Evolutionary conservation across 257 asterid species (phyloP).

Genomic region (Gentiana dahurica): DNA sequence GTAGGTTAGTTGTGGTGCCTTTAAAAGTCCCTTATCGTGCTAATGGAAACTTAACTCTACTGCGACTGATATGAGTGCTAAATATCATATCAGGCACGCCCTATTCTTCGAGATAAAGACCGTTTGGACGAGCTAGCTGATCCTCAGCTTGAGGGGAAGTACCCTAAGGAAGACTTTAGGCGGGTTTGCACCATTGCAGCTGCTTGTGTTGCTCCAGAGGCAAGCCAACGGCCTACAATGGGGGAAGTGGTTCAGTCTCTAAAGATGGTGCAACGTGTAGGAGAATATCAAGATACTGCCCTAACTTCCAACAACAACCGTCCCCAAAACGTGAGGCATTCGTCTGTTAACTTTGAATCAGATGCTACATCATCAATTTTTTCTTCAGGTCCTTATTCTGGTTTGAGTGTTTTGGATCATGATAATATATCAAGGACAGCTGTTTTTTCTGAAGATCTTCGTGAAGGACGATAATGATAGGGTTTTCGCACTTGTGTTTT

Average conservation of each 20-base stretch:
- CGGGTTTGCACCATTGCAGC: constrained; percentile 96
- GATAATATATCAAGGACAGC: constrained; percentile 57
- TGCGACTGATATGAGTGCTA: no score
- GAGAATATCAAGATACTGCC: constrained; percentile 60
- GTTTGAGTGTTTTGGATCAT: constrained; percentile 52
- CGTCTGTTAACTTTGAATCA: constrained; percentile 80
- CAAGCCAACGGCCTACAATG: constrained; percentile 86
- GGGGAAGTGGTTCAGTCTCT: constrained; percentile 98
- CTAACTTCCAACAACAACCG: constrained; percentile 34
- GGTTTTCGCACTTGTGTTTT: background rate
- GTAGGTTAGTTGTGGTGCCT: no score
- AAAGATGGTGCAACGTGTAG: constrained; percentile 78
- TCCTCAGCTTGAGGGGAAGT: constrained; percentile 64
- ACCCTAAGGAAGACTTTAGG: constrained; percentile 70
- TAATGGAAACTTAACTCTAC: no score
- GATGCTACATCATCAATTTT: constrained; percentile 88
- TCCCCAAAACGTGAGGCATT: constrained; percentile 65
- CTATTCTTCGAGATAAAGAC: constrained; percentile 73
- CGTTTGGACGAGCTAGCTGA: constrained; percentile 88
- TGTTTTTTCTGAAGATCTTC: constrained; percentile 90
- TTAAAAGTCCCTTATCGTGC: no score
- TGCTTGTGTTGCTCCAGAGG: constrained; percentile 94
- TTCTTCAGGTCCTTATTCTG: constrained; percentile 91
- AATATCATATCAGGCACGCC: constrained; percentile 59
- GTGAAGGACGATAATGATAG: constrained; percentile 60